Conservation (phyloP, 805 yeast species). For the Ogataea paraovalis region DNA sequence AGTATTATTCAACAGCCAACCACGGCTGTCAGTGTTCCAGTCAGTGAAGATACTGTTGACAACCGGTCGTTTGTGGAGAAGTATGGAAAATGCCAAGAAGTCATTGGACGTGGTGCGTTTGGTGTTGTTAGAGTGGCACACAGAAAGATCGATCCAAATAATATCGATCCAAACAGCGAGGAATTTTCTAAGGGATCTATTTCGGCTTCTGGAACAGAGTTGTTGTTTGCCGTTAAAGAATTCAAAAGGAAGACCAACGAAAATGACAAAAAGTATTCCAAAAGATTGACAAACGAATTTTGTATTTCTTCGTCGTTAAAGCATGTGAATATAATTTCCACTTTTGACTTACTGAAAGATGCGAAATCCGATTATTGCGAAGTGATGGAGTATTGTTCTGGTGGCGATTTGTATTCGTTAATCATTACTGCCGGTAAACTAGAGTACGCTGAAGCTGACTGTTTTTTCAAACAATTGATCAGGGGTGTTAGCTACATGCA, state of each 20-base stretch:
- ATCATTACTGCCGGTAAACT: constrained; percentile 74
- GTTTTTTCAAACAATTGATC: constrained; percentile 81
- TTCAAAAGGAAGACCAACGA: constrained; percentile 63
- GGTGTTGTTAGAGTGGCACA: constrained; percentile 92
- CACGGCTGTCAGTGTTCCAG: constrained; percentile 18
- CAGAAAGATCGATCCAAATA: constrained; percentile 40
- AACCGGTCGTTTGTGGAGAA: constrained; percentile 70
- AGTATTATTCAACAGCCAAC: constrained; percentile 19
- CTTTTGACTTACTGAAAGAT: constrained; percentile 74
- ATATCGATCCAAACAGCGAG: not conserved
- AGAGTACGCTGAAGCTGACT: constrained; percentile 82
- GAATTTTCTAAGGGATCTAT: constrained; percentile 5
- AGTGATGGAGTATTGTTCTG: constrained; percentile 81
- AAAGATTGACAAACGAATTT: constrained; percentile 76
- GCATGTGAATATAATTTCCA: constrained; percentile 72
- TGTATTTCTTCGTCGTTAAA: constrained; percentile 76
- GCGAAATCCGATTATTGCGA: constrained; percentile 80
- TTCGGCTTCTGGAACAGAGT: constrained; percentile 26
- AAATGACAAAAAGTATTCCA: constrained; percentile 60
- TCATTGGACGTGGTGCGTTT: constrained; percentile 89
- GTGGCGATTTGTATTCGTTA: constrained; percentile 75
- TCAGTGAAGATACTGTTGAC: constrained; percentile 27
- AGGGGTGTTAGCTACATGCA: constrained; percentile 87
- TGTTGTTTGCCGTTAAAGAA: constrained; percentile 82
- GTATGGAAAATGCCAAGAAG: constrained; percentile 93